These are phyloP conservation scores for Ilex aquifolium DNA, from an alignment of 257 asterid species.

Conservation along the genomic window DNA sequence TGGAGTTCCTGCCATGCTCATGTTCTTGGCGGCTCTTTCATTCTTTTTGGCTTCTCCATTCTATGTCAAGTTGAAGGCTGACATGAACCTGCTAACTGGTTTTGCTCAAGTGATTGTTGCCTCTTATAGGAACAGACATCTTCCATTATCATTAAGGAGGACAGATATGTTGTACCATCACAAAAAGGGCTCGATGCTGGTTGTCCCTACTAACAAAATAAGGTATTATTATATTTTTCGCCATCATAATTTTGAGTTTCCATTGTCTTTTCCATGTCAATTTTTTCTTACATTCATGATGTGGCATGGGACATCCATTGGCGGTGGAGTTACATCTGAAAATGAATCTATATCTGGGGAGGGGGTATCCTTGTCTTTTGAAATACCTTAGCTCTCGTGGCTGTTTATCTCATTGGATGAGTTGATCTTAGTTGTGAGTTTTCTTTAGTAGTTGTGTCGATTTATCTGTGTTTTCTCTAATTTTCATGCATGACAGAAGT, in stretches of 20 bases:
- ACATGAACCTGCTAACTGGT: constrained; percentile 38
- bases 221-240: constrained; percentile 24
- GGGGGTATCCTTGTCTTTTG: too few species aligned
- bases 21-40: constrained; percentile 27
- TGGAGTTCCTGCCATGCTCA: constrained; percentile 45
- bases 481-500: too few species aligned
- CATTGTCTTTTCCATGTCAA: not conserved
- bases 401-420: too few species aligned
- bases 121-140: constrained; percentile 43
- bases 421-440: too few species aligned
- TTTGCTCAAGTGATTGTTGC: constrained; percentile 49
- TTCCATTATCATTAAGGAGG: constrained; percentile 13
- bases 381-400: too few species aligned
- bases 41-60: constrained; percentile 50
- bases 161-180: constrained; percentile 24
- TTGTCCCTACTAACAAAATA: constrained; percentile 45
- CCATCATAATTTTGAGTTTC: too few species aligned
- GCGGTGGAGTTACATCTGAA: not conserved
- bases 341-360: not conserved
- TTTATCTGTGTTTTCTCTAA: too few species aligned
- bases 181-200: constrained; percentile 24
- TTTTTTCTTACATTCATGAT: not conserved
- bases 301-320: not conserved
- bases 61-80: constrained; percentile 41
- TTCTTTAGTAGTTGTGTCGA: too few species aligned